Evolutionary conservation across 2,329 filamentous ascomycete genomes (phyloP).

Genomic region (Apiospora malaysiana): DNA sequence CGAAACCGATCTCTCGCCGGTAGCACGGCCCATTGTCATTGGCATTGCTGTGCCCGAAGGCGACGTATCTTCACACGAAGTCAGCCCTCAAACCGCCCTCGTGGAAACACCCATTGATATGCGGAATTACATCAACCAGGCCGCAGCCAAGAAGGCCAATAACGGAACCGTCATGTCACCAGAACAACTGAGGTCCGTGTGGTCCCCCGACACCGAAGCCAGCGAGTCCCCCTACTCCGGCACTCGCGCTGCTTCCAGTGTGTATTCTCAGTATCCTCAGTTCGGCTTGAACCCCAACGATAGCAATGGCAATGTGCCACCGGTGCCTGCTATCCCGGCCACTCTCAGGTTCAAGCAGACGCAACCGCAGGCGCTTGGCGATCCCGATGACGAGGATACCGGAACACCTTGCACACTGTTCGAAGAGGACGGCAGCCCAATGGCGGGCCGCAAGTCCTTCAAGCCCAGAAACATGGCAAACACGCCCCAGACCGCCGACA

Average conservation of each 20-base stretch:
- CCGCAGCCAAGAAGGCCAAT: conserved; percentile 30
- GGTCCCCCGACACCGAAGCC: conserved; percentile 67
- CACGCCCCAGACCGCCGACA: conserved; percentile 56
- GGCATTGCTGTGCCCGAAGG: conserved; percentile 70
- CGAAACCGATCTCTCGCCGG: conserved; percentile 64
- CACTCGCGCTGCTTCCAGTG: conserved; percentile 58
- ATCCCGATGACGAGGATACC: conserved; percentile 54
- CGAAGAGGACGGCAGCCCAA: conserved; percentile 67
- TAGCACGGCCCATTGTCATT: conserved; percentile 74
- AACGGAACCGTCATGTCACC: conserved; percentile 33
- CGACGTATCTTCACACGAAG: conserved; percentile 49
- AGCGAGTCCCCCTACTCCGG: conserved; percentile 49
- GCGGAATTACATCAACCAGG: conserved; percentile 31
- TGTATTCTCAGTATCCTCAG: conserved; percentile 64
- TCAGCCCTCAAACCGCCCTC: conserved; percentile 58
- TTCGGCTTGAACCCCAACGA: conserved; percentile 35
- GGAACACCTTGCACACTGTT: conserved; percentile 69
- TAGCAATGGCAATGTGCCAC: conserved; percentile 52
- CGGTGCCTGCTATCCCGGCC: conserved; percentile 64
- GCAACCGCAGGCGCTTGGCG: conserved; percentile 31
- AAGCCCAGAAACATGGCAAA: conserved; percentile 45
- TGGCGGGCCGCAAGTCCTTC: conserved; percentile 45
- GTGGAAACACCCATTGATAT: conserved; percentile 48
- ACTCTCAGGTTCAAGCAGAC: conserved; percentile 46
- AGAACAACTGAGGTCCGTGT: conserved; percentile 56